Evolutionary conservation across 805 yeast genomes (phyloP), one percentile per base, ranked within the genome.

Genomic region (Candida xyloterini): DNA sequence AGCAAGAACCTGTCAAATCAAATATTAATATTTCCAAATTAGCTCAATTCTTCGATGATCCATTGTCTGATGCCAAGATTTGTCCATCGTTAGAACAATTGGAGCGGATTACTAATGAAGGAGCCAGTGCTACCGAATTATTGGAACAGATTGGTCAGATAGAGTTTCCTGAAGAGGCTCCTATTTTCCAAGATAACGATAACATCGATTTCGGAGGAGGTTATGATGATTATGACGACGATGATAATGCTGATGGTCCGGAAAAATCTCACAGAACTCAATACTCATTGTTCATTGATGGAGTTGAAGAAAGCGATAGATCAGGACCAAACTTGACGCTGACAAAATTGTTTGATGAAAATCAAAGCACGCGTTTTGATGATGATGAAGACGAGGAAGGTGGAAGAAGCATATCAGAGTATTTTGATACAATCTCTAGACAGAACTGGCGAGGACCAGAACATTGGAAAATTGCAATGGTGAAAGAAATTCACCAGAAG

Each of bases 391-490:
- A 52, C 26, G 53, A 46, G 28, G 66, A 70, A 18, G 60, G 68
- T 38, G 78, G 74, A 44, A 56, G 63, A 22, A 75, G 73, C 43
- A 59, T 74, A 33, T 68, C 76, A 75, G 83, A 89, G 2, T 84
- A 87, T 57, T 88, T 88, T 60, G 96, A 89, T 57, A 79, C 78
- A 38, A 72, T 78, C 15, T 69, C 87, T 62, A 75, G 71, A 42
- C 65, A 70, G 23, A 84, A 79, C 57, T 90, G 97, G 96, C 76
- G 95, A 21, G 97, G 97, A 7, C 84, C 91, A 10, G 91, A 86
- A 48, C 95, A 87, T 62, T 91, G 97, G 97, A 84, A 84, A 61
- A 83, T 91, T 9, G 67, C 74, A 29, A 74, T 78, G 27, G 38
- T 52, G 14, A 52, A 46, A 22, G 36, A 47, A 27, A 37, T 40